Percentiles rank a stretch among this genome's conserved stretches.
Conservation (phyloP, 2,329 filamentous ascomycete species). For the Tolypocladium capitatum region DNA sequence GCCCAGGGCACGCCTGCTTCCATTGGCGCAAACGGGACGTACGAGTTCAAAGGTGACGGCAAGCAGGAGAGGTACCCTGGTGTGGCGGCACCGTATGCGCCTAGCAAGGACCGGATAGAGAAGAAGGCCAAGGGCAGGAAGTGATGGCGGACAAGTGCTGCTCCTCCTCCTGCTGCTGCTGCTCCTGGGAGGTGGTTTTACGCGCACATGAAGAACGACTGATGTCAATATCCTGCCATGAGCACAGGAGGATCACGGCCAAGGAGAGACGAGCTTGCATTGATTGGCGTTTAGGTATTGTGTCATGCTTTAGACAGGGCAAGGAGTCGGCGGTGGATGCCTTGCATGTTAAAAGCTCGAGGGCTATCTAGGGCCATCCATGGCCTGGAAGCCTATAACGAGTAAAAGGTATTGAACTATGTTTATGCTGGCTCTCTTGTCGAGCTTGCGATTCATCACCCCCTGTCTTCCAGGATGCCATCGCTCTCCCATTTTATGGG, state of each 20-base stretch:
- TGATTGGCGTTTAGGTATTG: neutral
- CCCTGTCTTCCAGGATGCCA: no score
- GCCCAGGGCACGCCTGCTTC: conserved; percentile 37
- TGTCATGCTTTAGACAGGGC: neutral
- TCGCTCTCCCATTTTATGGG: no score
- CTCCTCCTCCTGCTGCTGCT: no score
- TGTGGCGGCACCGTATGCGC: conserved; percentile 43
- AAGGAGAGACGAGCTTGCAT: neutral
- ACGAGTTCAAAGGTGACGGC: conserved; percentile 34
- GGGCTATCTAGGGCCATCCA: neutral
- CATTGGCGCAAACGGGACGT: conserved; percentile 30
- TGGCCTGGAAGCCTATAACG: no score
- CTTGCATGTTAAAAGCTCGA: neutral
- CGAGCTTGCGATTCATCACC: no score
- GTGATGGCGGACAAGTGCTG: conserved; percentile 4
- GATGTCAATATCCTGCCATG: neutral
- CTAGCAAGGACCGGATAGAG: conserved; percentile 35
- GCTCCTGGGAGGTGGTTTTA: neutral
- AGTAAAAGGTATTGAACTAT: no score
- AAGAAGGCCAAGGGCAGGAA: conserved; percentile 22
- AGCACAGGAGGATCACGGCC: neutral
- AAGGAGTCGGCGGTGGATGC: neutral
- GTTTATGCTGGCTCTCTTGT: no score
- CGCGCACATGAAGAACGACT: neutral
- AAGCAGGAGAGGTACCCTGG: conserved; percentile 33